Conservation (phyloP, 257 asterid species). For the Eucommia ulmoides region DNA sequence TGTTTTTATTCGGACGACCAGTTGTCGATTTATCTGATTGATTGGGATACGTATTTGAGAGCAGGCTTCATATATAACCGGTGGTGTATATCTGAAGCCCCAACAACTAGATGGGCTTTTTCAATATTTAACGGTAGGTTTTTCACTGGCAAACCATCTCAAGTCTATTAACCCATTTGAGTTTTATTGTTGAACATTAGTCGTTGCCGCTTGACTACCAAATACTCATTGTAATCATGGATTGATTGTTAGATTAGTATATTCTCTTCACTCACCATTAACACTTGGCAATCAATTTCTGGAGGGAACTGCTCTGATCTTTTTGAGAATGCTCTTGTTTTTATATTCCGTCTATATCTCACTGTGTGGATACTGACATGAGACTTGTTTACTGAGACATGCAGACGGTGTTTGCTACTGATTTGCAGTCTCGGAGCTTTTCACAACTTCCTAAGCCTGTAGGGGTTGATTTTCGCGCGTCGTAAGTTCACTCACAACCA, state of each 20-base stretch:
- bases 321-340: no score
- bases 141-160: constrained; percentile 8
- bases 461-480: constrained; percentile 95
- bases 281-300: no score
- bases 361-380: constrained; percentile 11
- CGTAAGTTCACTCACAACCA: constrained; percentile 84
- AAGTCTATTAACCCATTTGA: no score
- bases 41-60: no score
- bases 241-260: constrained; percentile 1
- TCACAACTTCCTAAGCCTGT: constrained; percentile 85
- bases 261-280: no score
- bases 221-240: no score
- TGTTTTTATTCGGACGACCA: constrained; percentile 10
- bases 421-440: constrained; percentile 79
- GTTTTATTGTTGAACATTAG: no score
- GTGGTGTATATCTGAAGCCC: constrained; percentile 93
- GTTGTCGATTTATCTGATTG: constrained; percentile 12
- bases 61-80: no score
- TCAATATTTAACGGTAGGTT: constrained; percentile 68
- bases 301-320: no score
- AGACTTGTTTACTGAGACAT: constrained; percentile 9
- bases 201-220: no score
- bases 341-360: no score
- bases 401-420: constrained; percentile 89
- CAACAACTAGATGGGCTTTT: constrained; percentile 63